Evolutionary conservation across 371 early-diverging fungal species (phyloP), one percentile per base, ranked within the genome.

Genomic region (Circinella minor): DNA sequence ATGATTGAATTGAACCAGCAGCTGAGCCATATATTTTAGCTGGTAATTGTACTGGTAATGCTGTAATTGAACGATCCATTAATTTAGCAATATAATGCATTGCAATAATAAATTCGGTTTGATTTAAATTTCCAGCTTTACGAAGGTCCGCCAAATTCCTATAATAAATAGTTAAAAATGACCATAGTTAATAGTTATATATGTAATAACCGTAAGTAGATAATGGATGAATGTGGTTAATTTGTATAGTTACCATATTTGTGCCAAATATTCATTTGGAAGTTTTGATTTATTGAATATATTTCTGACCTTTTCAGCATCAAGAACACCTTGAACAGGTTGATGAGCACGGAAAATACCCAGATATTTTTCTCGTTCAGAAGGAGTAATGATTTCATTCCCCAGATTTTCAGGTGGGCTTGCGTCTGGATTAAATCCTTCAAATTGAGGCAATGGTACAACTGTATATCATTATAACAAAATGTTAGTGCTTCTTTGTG

Each of bases 41-140:
- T 10, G 95, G 92, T n/a, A 91, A 76, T 4, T 79, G 74, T 4
- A 76, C 62, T 1, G 94, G 94, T 38, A 93, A 80, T 27, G 73
- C 74, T n/a, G 83, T 73, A 55, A 84, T 76, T 10, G 86, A 84
- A 11, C 89, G 88, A 69, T 90, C 91, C 93, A 94, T 92, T 7
- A 89, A 73, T 61, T 89, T 86, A 43, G 91, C 88, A 69, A 94
- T 86, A 71, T 90, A 92, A 77, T 92, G 89, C 95, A 94, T 94
- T 63, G 94, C 94, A 68, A 93, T 90, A 18, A 87, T 86, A 75
- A 94, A 94, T 75, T 91, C 92, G 4, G 88, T 79, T 64, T 90
- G 84, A 61, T 90, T 86, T 43, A 94, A 70, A 48, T 86, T 78
- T 51, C 93, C 94, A 47, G 89, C 81, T 39, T 81, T 76, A 63